phyloP scores from a whole-genome alignment of 2,329 filamentous ascomycete species.

The Ophiostoma tasmaniense region DNA sequence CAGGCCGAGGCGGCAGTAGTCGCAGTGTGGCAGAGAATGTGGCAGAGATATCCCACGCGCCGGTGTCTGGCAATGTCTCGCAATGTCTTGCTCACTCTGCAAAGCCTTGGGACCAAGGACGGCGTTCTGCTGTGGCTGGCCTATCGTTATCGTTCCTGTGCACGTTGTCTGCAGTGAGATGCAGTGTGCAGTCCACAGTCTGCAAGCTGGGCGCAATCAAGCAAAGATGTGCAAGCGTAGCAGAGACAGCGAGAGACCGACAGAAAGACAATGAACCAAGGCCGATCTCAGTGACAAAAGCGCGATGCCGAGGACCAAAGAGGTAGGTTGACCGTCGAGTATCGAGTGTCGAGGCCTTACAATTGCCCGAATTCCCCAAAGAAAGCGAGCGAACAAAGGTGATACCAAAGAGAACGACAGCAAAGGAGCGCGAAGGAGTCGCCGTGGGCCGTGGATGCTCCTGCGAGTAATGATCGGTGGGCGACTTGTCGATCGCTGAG shows the following conservation, averaged over 20 bases:
- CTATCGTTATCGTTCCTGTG: not conserved
- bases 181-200: not conserved
- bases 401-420: not conserved
- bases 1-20: not conserved
- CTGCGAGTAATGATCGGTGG: not conserved
- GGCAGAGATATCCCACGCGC: not conserved
- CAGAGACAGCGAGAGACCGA: not conserved
- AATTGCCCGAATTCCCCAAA: not conserved
- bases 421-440: not conserved
- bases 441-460: not conserved
- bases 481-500: not conserved
- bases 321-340: not conserved
- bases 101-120: not conserved
- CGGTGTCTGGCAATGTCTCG: conserved; percentile 3
- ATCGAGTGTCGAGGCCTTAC: not conserved
- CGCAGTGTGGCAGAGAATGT: too few relatives aligned
- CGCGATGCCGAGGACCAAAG: not conserved
- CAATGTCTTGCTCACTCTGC: not conserved
- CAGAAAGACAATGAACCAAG: not conserved
- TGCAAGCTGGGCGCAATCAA: not conserved
- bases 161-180: not conserved
- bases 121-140: not conserved
- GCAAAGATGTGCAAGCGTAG: not conserved
- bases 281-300: not conserved
- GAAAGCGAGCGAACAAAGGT: not conserved